Base-by-base conservation (phyloP, 805 yeast genomes). In the Candida nonsorbophila region DNA sequence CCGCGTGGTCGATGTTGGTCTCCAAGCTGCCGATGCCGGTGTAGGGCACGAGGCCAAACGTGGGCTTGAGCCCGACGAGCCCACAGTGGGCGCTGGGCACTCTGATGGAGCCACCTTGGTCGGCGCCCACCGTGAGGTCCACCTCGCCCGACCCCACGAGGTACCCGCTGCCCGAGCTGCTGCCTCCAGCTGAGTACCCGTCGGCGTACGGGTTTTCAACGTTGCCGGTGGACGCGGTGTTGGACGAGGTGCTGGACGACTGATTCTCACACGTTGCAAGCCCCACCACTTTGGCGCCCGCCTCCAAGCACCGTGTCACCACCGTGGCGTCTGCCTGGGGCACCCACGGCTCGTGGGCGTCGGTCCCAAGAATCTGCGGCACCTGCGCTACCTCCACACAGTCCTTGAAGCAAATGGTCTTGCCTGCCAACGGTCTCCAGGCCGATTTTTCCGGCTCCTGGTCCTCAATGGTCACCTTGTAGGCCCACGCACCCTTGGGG, bases 91-190 rank as follows among this genome's bases (percentile, higher is more conserved):
- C 53, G 6, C 73, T 60, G 1, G 79, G 78, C 18, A 62, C 56
- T 31, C 77, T 55, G 24, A 72, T 57, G 8, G 67, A 56, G 6
- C 78, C 77, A 20, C 76, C 78, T 32, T 72, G 67, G 37, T 72
- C 79, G 9, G 73, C 62, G 7, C 80, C 80, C 26, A 76, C 47
- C 9, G 80, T 79, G 14, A 71, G 28, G 10, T 66, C 61, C n/a
- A 72, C 59, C 4, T 74, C 74, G 23, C 56, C 53, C 30, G 67
- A 37, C 1, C 66, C 67, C 5, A 71, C 46, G 22, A 73, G 45
- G 10, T 74, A 70, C 4, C 69, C 77, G 24, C 77, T 74, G 6
- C 77, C 77, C 10, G 74, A 65, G 7, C 74, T 66, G 1, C 77
- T 76, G 22, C 77, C 76, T 14, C 73, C 55, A 10, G 72, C 38